Conservation (phyloP, 768 basidiomycete species). For the Kwoniella botswanensis region DNA sequence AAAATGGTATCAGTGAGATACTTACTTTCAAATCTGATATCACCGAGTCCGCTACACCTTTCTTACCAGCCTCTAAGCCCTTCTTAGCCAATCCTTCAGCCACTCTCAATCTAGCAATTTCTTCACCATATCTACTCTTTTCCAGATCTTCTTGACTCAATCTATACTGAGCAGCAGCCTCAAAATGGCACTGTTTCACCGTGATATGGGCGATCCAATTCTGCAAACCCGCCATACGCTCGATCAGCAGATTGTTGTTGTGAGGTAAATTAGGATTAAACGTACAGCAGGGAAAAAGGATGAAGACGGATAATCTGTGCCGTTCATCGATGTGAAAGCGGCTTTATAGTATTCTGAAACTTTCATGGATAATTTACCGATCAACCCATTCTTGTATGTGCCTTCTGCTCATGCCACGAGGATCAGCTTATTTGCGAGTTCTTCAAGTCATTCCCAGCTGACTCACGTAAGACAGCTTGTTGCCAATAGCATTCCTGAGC, state of each 20-base stretch:
- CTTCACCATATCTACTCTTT: slow-evolving; percentile 76
- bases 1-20: background rate
- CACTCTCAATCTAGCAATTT: slow-evolving; percentile 75
- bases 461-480: slow-evolving; percentile 76
- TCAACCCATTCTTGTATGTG: slow-evolving; percentile 78
- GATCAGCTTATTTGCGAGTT: background rate
- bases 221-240: slow-evolving; percentile 59
- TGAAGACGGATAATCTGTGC: slow-evolving; percentile 47
- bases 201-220: slow-evolving; percentile 80
- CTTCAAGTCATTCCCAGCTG: background rate
- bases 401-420: slow-evolving; percentile 56
- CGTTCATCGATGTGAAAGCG: slow-evolving; percentile 58
- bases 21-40: slow-evolving; percentile 78
- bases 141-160: slow-evolving; percentile 86
- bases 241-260: background rate
- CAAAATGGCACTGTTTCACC: slow-evolving; percentile 82
- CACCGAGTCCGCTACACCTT: slow-evolving; percentile 69
- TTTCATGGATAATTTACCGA: slow-evolving; percentile 80
- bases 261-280: background rate
- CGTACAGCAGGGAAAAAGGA: slow-evolving; percentile 55
- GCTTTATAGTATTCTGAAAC: slow-evolving; percentile 70
- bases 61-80: slow-evolving; percentile 71
- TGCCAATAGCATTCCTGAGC: slow-evolving; percentile 99
- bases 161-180: slow-evolving; percentile 84
- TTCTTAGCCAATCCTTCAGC: slow-evolving; percentile 73